These are phyloP conservation scores for Entonaema liquescens DNA, from an alignment of 495 filamentous ascomycete species.

Conservation along the genomic window DNA sequence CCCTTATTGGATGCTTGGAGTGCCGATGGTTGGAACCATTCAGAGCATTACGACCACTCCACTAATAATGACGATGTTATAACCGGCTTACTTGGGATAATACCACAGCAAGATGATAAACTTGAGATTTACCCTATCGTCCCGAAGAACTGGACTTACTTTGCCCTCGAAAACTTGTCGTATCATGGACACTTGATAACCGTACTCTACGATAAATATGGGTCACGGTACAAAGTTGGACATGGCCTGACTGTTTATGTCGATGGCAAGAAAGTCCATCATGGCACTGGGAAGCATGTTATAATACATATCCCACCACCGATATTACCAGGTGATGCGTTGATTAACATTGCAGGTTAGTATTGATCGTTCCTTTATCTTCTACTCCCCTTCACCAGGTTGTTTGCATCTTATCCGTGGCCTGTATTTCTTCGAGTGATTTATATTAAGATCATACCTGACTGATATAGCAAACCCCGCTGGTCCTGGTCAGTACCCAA, in stretches of 20 bases:
- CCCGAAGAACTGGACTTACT: conserved; percentile 55
- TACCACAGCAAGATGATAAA: conserved; percentile 48
- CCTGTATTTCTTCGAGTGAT: not conserved
- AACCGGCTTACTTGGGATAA: conserved; percentile 55
- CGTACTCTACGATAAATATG: conserved; percentile 52
- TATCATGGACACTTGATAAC: conserved; percentile 56
- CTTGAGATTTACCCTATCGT: conserved; percentile 53
- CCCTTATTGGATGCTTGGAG: conserved; percentile 53
- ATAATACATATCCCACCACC: conserved; percentile 34
- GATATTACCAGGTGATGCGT: conserved; percentile 30
- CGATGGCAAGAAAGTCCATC: conserved; percentile 46
- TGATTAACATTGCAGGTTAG: conserved; percentile 51
- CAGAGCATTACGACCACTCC: conserved; percentile 58
- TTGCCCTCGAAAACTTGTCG: conserved; percentile 54
- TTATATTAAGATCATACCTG: not conserved
- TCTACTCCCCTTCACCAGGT: not conserved
- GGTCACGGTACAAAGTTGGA: conserved; percentile 48
- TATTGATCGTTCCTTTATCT: not conserved
- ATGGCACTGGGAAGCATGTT: conserved; percentile 27
- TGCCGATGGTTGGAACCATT: conserved; percentile 52
- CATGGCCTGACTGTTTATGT: conserved; percentile 50
- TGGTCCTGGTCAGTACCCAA: conserved; percentile 50
- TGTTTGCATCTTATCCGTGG: too few relatives aligned
- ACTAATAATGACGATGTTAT: conserved; percentile 59
- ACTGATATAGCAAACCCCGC: conserved; percentile 48